phyloP scores from a whole-genome alignment of 768 basidiomycete species.

The Podaxis sp. region DNA sequence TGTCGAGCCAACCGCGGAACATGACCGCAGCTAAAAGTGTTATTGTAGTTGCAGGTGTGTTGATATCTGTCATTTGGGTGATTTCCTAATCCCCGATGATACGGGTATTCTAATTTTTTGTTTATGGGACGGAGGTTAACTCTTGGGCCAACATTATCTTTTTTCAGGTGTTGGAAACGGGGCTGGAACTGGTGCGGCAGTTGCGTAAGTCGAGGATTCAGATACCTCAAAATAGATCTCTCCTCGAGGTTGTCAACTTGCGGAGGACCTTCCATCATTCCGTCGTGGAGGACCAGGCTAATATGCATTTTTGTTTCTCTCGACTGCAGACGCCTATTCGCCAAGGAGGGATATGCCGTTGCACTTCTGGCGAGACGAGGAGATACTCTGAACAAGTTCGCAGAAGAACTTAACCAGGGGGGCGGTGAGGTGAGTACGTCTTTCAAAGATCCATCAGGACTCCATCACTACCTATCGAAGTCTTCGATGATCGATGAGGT shows the following conservation, averaged over 20 bases:
- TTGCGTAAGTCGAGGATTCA: conserved; percentile 42
- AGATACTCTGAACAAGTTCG: conserved; percentile 49
- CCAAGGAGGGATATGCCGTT: conserved; percentile 62
- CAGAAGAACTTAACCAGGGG: conserved; percentile 47
- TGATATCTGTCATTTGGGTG: background rate
- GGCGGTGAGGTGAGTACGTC: conserved; percentile 51
- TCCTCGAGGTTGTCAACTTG: background rate
- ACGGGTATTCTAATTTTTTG: background rate
- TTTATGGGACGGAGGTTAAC: background rate
- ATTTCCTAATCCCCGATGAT: background rate
- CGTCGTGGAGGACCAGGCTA: background rate
- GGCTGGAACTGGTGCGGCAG: conserved; percentile 55
- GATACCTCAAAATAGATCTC: background rate
- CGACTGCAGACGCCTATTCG: conserved; percentile 54
- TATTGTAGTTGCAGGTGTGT: conserved; percentile 57
- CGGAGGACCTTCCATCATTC: background rate
- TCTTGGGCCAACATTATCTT: background rate
- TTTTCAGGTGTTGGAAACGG: conserved; percentile 44
- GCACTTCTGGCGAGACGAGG: conserved; percentile 62
- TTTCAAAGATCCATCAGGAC: background rate
- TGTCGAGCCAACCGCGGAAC: background rate
- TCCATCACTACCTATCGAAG: too few relatives aligned
- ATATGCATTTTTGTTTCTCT: background rate
- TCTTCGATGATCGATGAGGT: too few relatives aligned
- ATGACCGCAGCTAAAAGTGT: conserved; percentile 37